Evolutionary conservation across 2,329 filamentous ascomycete species (phyloP), one percentile per base, ranked within the genome.

Genomic region (Zelopaecilomyces penicillatus): DNA sequence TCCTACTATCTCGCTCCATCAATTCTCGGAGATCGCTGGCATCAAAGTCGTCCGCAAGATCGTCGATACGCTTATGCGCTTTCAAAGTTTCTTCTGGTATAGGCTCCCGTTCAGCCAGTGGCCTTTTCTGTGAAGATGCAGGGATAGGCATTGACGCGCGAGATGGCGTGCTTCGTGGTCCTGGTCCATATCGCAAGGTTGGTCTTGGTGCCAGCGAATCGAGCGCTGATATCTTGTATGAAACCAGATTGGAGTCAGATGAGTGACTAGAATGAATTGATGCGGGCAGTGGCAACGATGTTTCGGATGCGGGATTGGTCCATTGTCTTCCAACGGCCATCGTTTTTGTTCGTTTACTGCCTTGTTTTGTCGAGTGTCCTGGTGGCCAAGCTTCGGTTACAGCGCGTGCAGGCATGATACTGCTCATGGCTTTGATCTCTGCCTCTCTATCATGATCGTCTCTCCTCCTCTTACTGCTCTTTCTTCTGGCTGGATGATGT

Each of bases 121-220:
- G 68, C 65, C 75, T 69, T 61, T 73, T 69, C 54, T 73, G 62
- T 37, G 75, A 76, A 10, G 70, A 66, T 11, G 70, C 63, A 42
- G 75, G 68, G 5, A 69, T 65, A 4, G 74, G 68, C 39, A 65
- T 70, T 10, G 69, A 63, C 38, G 66, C 62, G 59, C 64, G 65
- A 57, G 66, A 63, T 52, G 72, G 59, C 46, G 67, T 70, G 57
- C 76, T 73, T 53, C 82, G 74, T 12, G 84, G 75, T 46, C 81
- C 76, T 28, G 82, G 75, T 4, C 83, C 78, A 62, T 83, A 88
- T 49, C 83, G 83, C 45, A 97, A 76, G 0, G 85, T 89, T 9
- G 93, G 93, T 39, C 89, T 79, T 5, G 93, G 91, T 7, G 86
- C 83, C 50, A 96, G 78, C n/a, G 86, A 78, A 50, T 86, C 85